Conservation (phyloP, 805 yeast species). For the Spathaspora girioi region DNA sequence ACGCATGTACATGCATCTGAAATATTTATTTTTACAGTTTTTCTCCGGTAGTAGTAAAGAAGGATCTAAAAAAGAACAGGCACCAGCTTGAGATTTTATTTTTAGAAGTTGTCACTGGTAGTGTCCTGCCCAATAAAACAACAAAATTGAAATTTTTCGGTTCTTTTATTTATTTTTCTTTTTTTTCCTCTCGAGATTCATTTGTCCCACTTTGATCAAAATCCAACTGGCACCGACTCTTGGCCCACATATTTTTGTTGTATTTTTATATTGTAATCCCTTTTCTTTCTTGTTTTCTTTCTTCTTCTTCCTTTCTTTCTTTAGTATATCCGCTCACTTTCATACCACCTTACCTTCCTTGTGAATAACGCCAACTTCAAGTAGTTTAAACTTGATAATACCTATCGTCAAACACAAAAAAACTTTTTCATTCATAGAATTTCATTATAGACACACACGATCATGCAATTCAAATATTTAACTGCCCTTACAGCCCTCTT, state of each 20-base stretch:
- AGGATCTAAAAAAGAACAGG: neutral
- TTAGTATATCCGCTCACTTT: neutral
- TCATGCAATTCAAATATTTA: constrained; percentile 39
- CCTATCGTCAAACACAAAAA: neutral
- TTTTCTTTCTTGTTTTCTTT: constrained; percentile 1
- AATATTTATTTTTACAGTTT: neutral
- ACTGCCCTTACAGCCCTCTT: constrained; percentile 47
- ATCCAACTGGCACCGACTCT: neutral
- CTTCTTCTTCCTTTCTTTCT: neutral
- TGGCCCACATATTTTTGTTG: neutral
- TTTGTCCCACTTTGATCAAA: neutral
- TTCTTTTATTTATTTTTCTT: neutral
- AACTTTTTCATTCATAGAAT: no score
- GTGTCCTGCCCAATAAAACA: constrained; percentile 1
- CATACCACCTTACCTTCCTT: neutral
- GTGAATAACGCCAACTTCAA: neutral
- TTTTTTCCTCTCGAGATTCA: constrained; percentile 1
- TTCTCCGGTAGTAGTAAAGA: neutral
- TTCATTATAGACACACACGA: neutral
- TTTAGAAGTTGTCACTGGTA: neutral
- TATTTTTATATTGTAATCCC: neutral
- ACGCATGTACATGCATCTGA: neutral
- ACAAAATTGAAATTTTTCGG: neutral
- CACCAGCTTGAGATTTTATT: neutral
- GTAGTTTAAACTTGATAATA: neutral